Conservation (phyloP, 352 stramenopile genomes). For the Thraustochytrium striatum region DNA sequence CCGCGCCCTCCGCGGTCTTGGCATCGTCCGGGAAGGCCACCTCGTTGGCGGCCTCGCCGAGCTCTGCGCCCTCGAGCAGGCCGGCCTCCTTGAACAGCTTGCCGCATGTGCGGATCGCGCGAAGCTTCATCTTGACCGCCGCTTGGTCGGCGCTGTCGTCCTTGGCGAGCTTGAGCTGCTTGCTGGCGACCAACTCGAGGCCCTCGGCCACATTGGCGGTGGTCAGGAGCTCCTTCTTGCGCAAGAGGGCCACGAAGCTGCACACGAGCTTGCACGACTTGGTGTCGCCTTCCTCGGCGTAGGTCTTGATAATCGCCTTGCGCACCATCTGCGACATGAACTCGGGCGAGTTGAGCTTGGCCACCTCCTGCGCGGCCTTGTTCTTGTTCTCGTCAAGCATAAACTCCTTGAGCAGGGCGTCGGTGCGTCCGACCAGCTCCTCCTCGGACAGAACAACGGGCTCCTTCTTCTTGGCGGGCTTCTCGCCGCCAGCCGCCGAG, state of each 20-base stretch:
- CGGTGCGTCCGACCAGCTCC: constrained; percentile 7
- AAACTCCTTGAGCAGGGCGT: constrained; percentile 39
- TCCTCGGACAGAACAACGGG: constrained; percentile 35
- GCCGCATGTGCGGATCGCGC: background rate
- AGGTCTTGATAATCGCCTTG: background rate
- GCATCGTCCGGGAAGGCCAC: constrained; percentile 12
- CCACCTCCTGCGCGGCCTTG: background rate
- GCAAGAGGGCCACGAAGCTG: background rate
- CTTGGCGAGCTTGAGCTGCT: background rate
- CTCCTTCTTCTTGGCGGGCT: background rate
- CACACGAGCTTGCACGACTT: constrained; percentile 38
- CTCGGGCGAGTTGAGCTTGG: constrained; percentile 1
- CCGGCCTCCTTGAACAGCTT: constrained; percentile 23
- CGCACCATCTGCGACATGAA: constrained; percentile 39
- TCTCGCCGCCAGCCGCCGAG: background rate
- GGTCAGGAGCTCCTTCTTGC: background rate
- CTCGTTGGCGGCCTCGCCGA: background rate
- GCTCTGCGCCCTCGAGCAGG: background rate
- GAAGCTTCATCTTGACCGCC: background rate
- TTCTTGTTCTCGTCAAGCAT: constrained; percentile 47
- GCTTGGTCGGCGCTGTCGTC: background rate
- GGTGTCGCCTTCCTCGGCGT: background rate
- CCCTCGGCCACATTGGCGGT: constrained; percentile 5
- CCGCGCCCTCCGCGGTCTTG: constrained; percentile 14
- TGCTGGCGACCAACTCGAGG: constrained; percentile 2